phyloP scores from a whole-genome alignment of 495 filamentous ascomycete genomes.

The Annulohypoxylon moriforme region DNA sequence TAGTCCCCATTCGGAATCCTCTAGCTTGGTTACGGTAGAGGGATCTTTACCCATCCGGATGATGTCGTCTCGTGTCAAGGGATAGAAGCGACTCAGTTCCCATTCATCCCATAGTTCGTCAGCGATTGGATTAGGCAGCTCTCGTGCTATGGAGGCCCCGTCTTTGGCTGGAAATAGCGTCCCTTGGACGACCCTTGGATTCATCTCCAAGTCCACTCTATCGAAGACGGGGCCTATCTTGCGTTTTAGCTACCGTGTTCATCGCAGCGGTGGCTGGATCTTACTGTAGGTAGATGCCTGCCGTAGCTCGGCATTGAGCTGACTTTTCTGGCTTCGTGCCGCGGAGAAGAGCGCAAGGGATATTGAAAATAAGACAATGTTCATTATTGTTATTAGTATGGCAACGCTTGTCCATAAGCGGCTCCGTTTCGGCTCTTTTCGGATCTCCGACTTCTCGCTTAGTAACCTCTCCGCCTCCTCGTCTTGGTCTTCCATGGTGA shows the following conservation, averaged over 20 bases:
- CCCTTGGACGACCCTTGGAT: conserved; percentile 31
- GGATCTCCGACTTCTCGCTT: conserved; percentile 4
- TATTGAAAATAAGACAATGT: conserved; percentile 23
- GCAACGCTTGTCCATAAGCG: neutral
- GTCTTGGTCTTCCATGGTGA: conserved; percentile 1
- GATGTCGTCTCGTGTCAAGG: conserved; percentile 46
- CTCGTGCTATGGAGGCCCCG: conserved; percentile 42
- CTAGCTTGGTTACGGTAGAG: conserved; percentile 45
- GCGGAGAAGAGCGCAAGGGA: conserved; percentile 28
- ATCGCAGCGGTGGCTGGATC: neutral
- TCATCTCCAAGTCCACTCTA: conserved; percentile 35
- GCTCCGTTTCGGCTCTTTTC: neutral
- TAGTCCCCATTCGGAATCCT: conserved; percentile 49
- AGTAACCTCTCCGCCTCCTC: conserved; percentile 22
- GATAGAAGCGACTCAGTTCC: conserved; percentile 47
- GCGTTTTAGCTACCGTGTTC: neutral
- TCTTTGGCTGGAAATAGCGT: conserved; percentile 38
- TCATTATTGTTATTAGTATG: conserved; percentile 20
- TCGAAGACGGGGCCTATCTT: conserved; percentile 40
- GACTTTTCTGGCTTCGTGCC: conserved; percentile 1
- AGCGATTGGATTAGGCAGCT: conserved; percentile 45
- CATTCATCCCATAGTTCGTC: conserved; percentile 50
- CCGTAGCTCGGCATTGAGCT: conserved; percentile 27
- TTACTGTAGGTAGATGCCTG: conserved; percentile 37
- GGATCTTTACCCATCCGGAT: conserved; percentile 53